These are phyloP conservation scores for Cladosporium sp. DNA, from an alignment of 2,329 filamentous ascomycete genomes.

Conservation along the genomic window DNA sequence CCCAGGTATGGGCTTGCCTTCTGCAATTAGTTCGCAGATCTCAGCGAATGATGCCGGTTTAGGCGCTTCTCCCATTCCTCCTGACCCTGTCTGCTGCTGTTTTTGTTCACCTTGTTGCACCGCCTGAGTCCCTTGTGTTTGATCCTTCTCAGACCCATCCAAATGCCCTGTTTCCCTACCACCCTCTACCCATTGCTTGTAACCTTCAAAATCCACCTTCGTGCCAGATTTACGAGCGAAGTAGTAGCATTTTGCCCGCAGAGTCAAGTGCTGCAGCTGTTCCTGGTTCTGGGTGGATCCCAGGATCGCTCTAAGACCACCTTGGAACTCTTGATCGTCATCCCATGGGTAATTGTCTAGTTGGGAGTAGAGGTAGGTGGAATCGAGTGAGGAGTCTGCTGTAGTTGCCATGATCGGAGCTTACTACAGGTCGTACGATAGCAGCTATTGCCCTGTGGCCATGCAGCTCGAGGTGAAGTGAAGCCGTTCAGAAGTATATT, in stretches of 20 bases:
- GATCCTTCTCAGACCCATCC: neutral
- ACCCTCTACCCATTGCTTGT: slow-evolving; percentile 58
- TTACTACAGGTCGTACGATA: too few relatives aligned
- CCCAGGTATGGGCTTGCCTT: slow-evolving; percentile 76
- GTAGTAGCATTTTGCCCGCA: slow-evolving; percentile 67
- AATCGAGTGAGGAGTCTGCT: slow-evolving; percentile 15
- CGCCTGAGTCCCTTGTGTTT: neutral
- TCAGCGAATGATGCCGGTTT: slow-evolving; percentile 82
- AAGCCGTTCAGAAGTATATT: too few relatives aligned
- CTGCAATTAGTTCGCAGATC: slow-evolving; percentile 78
- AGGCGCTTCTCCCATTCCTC: slow-evolving; percentile 48
- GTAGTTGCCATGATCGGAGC: neutral
- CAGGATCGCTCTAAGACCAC: slow-evolving; percentile 61
- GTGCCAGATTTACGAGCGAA: slow-evolving; percentile 44
- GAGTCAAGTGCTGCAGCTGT: slow-evolving; percentile 53
- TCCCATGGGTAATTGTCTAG: slow-evolving; percentile 65
- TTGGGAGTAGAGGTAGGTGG: slow-evolving; percentile 47
- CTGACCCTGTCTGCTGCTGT: slow-evolving; percentile 17
- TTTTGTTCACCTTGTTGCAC: slow-evolving; percentile 13
- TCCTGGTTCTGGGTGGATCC: slow-evolving; percentile 52
- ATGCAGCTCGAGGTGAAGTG: too few relatives aligned
- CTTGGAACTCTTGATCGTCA: slow-evolving; percentile 64
- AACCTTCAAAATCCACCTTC: slow-evolving; percentile 60
- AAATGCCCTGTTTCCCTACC: slow-evolving; percentile 9
- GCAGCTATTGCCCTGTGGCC: too few relatives aligned